phyloP scores from a whole-genome alignment of 2,329 filamentous ascomycete species.

The Aspergillus terreus region DNA sequence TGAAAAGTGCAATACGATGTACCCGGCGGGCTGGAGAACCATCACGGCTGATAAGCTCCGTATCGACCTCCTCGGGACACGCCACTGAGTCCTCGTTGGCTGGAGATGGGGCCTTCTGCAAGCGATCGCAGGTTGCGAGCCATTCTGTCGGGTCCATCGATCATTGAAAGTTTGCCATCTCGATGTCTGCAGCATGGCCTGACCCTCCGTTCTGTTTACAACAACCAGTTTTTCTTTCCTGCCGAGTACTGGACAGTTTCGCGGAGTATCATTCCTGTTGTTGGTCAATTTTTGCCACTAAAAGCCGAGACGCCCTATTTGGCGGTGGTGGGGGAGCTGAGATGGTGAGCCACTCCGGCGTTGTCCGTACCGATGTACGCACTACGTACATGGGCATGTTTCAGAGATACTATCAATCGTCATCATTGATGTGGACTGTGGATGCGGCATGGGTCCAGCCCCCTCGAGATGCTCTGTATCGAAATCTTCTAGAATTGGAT shows the following conservation, averaged over 20 bases:
- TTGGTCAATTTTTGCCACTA: background rate
- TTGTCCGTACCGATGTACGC: too few relatives aligned
- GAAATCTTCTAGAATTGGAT: constrained; percentile 12
- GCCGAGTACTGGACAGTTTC: too few relatives aligned
- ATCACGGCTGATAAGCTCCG: too few relatives aligned
- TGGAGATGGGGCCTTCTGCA: constrained; percentile 8
- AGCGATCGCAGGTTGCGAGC: constrained; percentile 16
- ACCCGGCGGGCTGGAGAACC: too few relatives aligned
- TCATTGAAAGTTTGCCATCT: background rate
- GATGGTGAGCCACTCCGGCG: too few relatives aligned
- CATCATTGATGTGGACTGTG: too few relatives aligned
- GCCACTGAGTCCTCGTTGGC: constrained; percentile 9
- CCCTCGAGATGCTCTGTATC: constrained; percentile 5
- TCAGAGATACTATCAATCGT: too few relatives aligned
- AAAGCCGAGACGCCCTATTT: background rate
- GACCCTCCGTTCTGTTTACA: too few relatives aligned
- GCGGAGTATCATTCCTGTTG: background rate
- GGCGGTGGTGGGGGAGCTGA: background rate
- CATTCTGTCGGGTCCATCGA: constrained; percentile 24
- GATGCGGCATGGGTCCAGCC: too few relatives aligned
- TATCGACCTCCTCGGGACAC: constrained; percentile 9
- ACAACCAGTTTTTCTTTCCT: too few relatives aligned
- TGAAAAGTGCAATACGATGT: background rate
- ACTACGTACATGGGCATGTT: too few relatives aligned
- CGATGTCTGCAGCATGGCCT: background rate